A percentile compares a stretch with the other conserved stretches of the same genome.
These are phyloP conservation scores for Sophora flavescens DNA, from an alignment of 306 rosid genomes.

Conservation along the genomic window DNA sequence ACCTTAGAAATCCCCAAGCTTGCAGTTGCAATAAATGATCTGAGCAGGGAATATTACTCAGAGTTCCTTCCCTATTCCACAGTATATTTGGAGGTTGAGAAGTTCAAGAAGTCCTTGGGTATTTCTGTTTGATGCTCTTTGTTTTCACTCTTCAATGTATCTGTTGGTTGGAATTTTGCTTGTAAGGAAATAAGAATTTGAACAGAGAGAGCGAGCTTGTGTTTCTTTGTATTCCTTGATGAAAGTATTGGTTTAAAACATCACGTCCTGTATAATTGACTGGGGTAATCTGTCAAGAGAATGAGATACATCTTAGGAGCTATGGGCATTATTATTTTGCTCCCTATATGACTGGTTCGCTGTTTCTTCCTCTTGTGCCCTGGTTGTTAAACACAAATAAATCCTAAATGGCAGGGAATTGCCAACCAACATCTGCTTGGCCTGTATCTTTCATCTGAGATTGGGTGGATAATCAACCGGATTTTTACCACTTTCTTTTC, in stretches of 20 bases:
- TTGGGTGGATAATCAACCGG: not conserved
- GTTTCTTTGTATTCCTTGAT: constrained; percentile 55
- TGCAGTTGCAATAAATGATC: constrained; percentile 89
- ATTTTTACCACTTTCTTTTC: not conserved
- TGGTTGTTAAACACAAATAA: constrained; percentile 9
- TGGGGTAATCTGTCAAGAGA: constrained; percentile 42
- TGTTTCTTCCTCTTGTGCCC: not conserved
- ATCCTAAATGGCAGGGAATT: not conserved
- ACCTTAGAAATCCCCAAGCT: constrained; percentile 96
- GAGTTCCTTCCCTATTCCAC: constrained; percentile 97
- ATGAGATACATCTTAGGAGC: constrained; percentile 43
- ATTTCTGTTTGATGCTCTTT: constrained; percentile 68
- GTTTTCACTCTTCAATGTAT: constrained; percentile 51
- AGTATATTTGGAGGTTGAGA: constrained; percentile 95
- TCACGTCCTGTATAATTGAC: constrained; percentile 41
- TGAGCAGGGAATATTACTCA: constrained; percentile 80
- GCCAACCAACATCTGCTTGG: not conserved
- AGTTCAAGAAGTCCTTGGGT: constrained; percentile 93
- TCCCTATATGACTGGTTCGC: constrained; percentile 3
- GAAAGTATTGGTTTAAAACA: constrained; percentile 46
- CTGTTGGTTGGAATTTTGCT: constrained; percentile 63
- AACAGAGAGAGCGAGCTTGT: constrained; percentile 53
- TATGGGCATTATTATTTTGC: constrained; percentile 15
- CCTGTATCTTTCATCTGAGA: not conserved
- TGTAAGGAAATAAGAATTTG: constrained; percentile 78